phyloP scores from a whole-genome alignment of 805 yeast genomes.

The Starmerella bombi region DNA sequence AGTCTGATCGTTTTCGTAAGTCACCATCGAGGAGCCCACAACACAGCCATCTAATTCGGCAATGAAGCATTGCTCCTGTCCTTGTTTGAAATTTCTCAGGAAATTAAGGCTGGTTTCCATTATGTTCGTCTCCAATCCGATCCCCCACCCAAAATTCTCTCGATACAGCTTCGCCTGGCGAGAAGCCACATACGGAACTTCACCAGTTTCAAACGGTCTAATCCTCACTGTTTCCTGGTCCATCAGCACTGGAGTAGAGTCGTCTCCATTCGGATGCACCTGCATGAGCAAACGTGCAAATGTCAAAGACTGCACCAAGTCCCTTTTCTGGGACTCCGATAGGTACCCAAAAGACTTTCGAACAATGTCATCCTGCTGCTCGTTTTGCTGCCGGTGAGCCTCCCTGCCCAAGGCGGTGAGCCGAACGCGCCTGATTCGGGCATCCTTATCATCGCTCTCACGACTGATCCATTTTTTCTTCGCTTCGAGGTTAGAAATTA shows the following conservation, averaged over 20 bases:
- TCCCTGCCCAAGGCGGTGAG: neutral
- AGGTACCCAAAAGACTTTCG: neutral
- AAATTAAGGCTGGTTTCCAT: neutral
- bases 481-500: conserved; percentile 1
- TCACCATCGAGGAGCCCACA: conserved; percentile 3
- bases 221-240: neutral
- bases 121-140: neutral
- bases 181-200: neutral
- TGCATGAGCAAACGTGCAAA: neutral
- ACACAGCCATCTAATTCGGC: conserved; percentile 4
- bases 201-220: conserved; percentile 1
- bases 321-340: neutral
- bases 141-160: conserved; percentile 2
- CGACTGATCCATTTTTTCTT: neutral
- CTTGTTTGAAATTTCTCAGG: neutral
- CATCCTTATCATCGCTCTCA: neutral
- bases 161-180: conserved; percentile 4
- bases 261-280: neutral
- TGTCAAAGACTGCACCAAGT: neutral
- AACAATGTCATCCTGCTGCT: neutral
- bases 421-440: neutral
- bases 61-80: conserved; percentile 2
- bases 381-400: neutral
- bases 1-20: neutral
- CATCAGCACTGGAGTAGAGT: neutral